A percentile compares a stretch with the other conserved stretches of the same genome.
phyloP scores from a whole-genome alignment of 208 protist genomes.

The Trypanosoma boissoni region DNA sequence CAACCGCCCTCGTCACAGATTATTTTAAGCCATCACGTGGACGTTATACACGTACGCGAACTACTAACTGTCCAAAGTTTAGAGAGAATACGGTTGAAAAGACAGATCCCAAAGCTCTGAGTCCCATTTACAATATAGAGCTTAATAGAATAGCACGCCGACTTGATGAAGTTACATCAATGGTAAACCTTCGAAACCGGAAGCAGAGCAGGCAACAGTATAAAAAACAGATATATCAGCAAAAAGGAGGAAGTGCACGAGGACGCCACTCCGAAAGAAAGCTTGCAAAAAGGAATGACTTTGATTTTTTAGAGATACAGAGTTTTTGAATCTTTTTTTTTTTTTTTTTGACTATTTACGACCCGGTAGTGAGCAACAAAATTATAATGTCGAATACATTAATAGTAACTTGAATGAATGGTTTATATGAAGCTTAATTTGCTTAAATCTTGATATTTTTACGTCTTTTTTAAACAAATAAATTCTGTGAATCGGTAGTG shows the following conservation, averaged over 20 bases:
- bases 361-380: too few relatives aligned
- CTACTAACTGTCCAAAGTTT: neutral
- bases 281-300: neutral
- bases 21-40: constrained; percentile 52
- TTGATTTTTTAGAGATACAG: neutral
- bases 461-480: too few relatives aligned
- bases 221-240: neutral
- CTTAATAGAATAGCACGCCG: constrained; percentile 65
- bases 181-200: constrained; percentile 45
- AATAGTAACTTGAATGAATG: too few relatives aligned
- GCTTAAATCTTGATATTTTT: too few relatives aligned
- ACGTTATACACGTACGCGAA: neutral
- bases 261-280: neutral
- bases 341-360: constrained; percentile 9
- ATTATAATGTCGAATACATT: too few relatives aligned
- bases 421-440: too few relatives aligned
- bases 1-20: constrained; percentile 43
- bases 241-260: neutral
- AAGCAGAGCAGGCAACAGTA: neutral
- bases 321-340: constrained; percentile 3
- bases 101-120: constrained; percentile 7
- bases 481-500: neutral
- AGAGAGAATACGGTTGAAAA: neutral
- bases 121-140: constrained; percentile 46
- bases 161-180: constrained; percentile 67